phyloP scores from a whole-genome alignment of 2,329 filamentous ascomycete genomes.

The Thermothelomyces thermophilus region DNA sequence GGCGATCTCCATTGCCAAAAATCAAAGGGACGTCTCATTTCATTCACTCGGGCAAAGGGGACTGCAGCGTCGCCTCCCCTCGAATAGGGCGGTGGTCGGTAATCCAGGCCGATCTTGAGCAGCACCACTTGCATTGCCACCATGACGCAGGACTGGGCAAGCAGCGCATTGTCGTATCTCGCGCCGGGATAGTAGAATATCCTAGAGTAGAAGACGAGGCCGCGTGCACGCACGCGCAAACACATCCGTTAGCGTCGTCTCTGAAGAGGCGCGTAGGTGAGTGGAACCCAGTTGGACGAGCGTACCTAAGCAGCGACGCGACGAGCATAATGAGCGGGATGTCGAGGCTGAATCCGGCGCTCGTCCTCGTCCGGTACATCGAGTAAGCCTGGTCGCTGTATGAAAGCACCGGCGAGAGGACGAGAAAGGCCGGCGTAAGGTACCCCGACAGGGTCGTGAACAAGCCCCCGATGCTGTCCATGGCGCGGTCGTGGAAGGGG shows the following conservation, averaged over 20 bases:
- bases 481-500: neutral
- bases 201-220: too few relatives aligned
- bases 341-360: constrained; percentile 62
- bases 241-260: too few relatives aligned
- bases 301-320: constrained; percentile 58
- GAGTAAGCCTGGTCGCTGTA: constrained; percentile 60
- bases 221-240: too few relatives aligned
- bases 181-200: constrained; percentile 66
- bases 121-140: constrained; percentile 56
- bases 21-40: constrained; percentile 57
- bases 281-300: too few relatives aligned
- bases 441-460: constrained; percentile 46
- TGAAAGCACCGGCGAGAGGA: constrained; percentile 57
- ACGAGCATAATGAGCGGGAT: constrained; percentile 68
- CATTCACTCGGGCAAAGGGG: constrained; percentile 55
- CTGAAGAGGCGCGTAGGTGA: too few relatives aligned
- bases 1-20: constrained; percentile 79
- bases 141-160: constrained; percentile 61
- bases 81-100: constrained; percentile 53
- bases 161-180: constrained; percentile 55
- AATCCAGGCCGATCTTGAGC: constrained; percentile 62
- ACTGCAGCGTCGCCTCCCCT: constrained; percentile 54
- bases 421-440: constrained; percentile 56
- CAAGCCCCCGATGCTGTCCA: constrained; percentile 29
- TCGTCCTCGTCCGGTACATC: constrained; percentile 58